Conservation (phyloP, 2,329 filamentous ascomycete genomes). For the Neurospora crassa region DNA sequence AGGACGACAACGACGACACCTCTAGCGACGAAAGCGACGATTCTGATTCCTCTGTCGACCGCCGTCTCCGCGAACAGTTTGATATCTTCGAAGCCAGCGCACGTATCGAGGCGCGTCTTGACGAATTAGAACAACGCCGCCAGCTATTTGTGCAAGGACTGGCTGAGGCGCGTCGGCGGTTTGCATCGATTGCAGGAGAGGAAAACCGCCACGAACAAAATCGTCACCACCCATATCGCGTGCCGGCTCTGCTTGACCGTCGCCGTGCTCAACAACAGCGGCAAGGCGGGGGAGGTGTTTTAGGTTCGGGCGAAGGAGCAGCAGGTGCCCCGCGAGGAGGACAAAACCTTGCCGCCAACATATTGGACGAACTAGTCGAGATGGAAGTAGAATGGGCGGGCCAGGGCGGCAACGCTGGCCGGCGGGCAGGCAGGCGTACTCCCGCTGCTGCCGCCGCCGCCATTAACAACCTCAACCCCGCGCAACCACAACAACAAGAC, state of each 20-base stretch:
- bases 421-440: not conserved
- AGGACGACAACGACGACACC: not conserved
- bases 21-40: not conserved
- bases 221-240: conserved; percentile 7
- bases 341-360: not conserved
- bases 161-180: not conserved
- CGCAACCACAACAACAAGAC: not conserved
- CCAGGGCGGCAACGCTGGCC: not conserved
- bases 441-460: not conserved
- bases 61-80: not conserved
- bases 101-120: not conserved
- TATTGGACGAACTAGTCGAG: conserved; percentile 27
- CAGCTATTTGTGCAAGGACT: not conserved
- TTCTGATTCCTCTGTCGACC: not conserved
- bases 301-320: not conserved
- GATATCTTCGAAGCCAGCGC: not conserved
- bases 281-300: not conserved
- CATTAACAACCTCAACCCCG: conserved; percentile 6
- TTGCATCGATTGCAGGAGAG: not conserved
- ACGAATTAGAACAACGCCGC: not conserved
- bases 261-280: not conserved
- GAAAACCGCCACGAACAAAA: conserved; percentile 3
- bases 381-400: conserved; percentile 16
- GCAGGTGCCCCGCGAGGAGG: not conserved
- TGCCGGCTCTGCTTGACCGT: conserved; percentile 1